A percentile compares a stretch with the other conserved stretches of the same genome.
Evolutionary conservation across 176 grass and related monocot species (phyloP).

Genomic region (Zea mays): DNA sequence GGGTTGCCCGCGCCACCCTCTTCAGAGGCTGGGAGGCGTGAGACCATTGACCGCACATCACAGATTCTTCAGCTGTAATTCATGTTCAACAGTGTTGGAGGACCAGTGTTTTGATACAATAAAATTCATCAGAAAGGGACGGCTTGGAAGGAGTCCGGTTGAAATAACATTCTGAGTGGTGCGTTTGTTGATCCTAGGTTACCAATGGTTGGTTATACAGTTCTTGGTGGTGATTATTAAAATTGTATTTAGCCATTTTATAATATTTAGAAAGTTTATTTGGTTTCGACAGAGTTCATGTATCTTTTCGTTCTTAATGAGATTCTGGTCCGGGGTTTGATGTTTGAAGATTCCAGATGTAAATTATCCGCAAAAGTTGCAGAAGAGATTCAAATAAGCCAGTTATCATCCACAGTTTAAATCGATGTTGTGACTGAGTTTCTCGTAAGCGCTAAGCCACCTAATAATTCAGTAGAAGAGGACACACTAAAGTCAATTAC

Average conservation of each 20-base stretch:
- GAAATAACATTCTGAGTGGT: background rate
- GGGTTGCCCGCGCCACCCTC: conserved; percentile 85
- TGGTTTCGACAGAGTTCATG: background rate
- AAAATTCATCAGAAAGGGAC: conserved; percentile 12
- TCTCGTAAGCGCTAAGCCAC: background rate
- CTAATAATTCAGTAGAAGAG: background rate
- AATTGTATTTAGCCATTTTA: background rate
- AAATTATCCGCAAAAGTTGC: background rate
- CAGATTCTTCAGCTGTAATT: background rate
- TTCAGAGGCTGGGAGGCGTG: conserved; percentile 95
- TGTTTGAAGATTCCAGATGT: background rate
- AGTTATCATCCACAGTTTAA: background rate
- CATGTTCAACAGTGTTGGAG: conserved; percentile 24
- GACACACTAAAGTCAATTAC: too few species aligned
- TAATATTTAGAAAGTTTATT: background rate
- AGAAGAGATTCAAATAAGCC: background rate
- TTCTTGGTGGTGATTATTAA: background rate
- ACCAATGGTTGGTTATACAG: conserved; percentile 1
- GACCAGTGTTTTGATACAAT: background rate
- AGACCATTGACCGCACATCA: background rate
- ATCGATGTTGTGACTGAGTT: background rate
- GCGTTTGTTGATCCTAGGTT: conserved; percentile 12
- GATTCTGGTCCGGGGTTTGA: background rate
- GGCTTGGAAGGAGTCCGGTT: conserved; percentile 12
- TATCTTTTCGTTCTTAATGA: background rate